Evolutionary conservation across 1,284 basidiomycete species (phyloP).

Genomic region (Anthracocystis setariae): DNA sequence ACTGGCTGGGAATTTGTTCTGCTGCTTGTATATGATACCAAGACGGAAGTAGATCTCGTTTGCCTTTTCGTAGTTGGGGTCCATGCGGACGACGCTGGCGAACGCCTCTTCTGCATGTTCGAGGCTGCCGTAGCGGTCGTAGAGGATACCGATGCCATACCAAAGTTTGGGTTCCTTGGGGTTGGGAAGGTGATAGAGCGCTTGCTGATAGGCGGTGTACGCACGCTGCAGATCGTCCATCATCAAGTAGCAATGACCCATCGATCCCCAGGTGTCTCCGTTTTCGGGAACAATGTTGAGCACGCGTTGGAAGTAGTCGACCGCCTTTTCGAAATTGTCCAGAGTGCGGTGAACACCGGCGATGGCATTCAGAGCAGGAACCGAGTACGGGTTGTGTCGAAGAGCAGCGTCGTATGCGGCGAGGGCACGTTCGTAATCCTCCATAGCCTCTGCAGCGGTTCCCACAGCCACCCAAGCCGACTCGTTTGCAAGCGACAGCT

Average conservation of each 20-base stretch:
- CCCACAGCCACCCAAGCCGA: constrained; percentile 63
- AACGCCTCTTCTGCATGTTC: constrained; percentile 99
- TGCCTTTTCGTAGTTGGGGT: constrained; percentile 97
- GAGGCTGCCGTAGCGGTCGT: constrained; percentile 96
- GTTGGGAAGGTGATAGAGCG: constrained; percentile 91
- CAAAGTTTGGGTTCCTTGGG: constrained; percentile 99
- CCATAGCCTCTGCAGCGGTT: constrained; percentile 64
- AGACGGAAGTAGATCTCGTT: constrained; percentile 98
- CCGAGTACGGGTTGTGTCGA: constrained; percentile 64
- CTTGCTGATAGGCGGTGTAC: constrained; percentile 98
- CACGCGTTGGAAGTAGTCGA: constrained; percentile 93
- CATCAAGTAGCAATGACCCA: constrained; percentile 96
- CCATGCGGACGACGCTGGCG: constrained; percentile 93
- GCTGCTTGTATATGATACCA: constrained; percentile 99
- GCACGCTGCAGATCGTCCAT: constrained; percentile 99
- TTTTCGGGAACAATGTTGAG: constrained; percentile 73
- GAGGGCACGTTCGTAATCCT: constrained; percentile 64
- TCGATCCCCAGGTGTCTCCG: constrained; percentile 67
- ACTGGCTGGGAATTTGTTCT: constrained; percentile 78
- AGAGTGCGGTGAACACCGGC: constrained; percentile 63
- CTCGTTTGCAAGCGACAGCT: constrained; percentile 62
- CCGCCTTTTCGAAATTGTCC: constrained; percentile 74
- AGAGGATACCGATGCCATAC: constrained; percentile 99
- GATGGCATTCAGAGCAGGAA: constrained; percentile 64
- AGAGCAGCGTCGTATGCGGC: constrained; percentile 64